Evolutionary conservation across 306 rosid species (phyloP), one percentile per base, ranked within the genome.

Genomic region (Benincasa hispida): DNA sequence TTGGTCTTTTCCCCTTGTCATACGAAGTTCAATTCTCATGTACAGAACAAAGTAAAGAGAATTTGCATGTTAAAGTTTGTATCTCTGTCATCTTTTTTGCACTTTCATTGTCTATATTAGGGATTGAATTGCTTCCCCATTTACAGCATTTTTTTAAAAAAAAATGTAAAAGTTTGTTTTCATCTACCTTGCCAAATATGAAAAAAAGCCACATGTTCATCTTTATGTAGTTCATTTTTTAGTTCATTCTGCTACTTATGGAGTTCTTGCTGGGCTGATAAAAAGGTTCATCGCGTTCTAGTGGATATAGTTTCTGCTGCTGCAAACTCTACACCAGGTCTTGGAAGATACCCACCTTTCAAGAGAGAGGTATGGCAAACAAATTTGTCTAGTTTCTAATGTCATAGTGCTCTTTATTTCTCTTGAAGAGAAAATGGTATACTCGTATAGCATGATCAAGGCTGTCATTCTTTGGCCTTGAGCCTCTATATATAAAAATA

Each of bases 291-390:
- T 62, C 93, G 99, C 19, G 97, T 94, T 79, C 80, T 94, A 68
- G 87, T 90, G n/a, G 97, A 92, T 78, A 94, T 94, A 78, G 96
- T 94, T 62, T 90, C 93, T 5, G 79, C 97, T 28, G 84, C 97
- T 60, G 99, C 99, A 88, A 90, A 80, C 89, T 96, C 95, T 62
- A 94, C 96, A 34, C 91, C 96, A 51, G 99, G 99, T 83, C 92
- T 94, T 72, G 99, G 99, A 83, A 90, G 97, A 85, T 92, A 94
- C 82, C 97, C 96, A 17, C 91, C 97, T 82, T 94, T 94, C 87
- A 92, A 92, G 88, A 89, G 97, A 86, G 99, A 92, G 95, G 99
- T 22, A 58, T 59, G 56, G 76, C 30, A 6, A 15, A 51, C 39
- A 56, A 50, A 22, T 63, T 65, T 77, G 24, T 66, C 6, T 77